Percentiles rank a stretch among this genome's conserved stretches.
Evolutionary conservation across 805 yeast species (phyloP).

Genomic region (Yamadazyma phyllophila): DNA sequence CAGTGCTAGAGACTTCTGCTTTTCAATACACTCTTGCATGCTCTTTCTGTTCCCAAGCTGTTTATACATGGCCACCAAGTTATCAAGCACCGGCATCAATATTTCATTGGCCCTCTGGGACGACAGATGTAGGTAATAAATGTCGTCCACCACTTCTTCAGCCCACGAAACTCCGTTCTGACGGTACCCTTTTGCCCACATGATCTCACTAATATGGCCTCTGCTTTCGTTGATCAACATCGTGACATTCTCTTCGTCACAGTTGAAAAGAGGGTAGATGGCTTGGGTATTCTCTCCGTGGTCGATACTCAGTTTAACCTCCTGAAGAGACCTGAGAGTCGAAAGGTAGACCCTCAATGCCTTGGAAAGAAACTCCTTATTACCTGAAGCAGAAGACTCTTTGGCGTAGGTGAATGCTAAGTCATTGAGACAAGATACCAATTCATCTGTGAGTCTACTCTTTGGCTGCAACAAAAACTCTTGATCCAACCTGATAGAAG

Average conservation of each 20-base stretch:
- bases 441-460: constrained; percentile 37
- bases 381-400: constrained; percentile 4
- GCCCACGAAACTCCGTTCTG: constrained; percentile 41
- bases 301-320: constrained; percentile 18
- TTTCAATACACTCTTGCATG: constrained; percentile 25
- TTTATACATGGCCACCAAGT: constrained; percentile 33
- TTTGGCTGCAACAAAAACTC: constrained; percentile 24
- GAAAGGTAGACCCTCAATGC: constrained; percentile 38
- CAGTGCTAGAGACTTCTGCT: constrained; percentile 22
- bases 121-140: constrained; percentile 28
- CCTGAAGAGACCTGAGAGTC: constrained; percentile 26
- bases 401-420: constrained; percentile 33
- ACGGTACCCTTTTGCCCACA: constrained; percentile 41
- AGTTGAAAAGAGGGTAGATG: constrained; percentile 36
- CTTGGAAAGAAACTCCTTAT: constrained; percentile 16
- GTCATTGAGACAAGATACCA: constrained; percentile 29
- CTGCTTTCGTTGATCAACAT: constrained; percentile 30
- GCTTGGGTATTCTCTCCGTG: constrained; percentile 22
- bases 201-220: constrained; percentile 40
- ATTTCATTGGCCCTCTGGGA: constrained; percentile 27
- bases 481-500: constrained; percentile 22
- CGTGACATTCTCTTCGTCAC: constrained; percentile 27
- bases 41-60: constrained; percentile 22
- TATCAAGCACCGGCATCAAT: constrained; percentile 27
- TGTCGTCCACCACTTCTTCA: constrained; percentile 39